A percentile compares a stretch with the other conserved stretches of the same genome.
Evolutionary conservation across 176 grass and related monocot species (phyloP).

Genomic region (barley (Hordeum vulgare)): DNA sequence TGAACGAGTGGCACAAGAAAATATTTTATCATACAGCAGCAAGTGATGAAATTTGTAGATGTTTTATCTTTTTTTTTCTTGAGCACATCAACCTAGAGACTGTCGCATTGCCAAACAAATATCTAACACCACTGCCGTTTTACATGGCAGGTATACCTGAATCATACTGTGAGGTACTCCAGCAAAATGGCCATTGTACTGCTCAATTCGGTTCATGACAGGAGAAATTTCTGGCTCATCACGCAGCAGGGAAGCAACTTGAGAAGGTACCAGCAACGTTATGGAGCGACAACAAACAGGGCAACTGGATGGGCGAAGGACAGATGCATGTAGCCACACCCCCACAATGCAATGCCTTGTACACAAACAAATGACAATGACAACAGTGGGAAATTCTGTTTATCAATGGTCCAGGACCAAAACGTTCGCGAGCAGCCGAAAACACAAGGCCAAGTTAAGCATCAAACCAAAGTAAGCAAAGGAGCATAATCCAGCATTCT

Average conservation of each 20-base stretch:
- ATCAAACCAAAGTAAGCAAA: background rate
- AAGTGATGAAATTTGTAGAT: too few relatives aligned
- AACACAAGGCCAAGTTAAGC: background rate
- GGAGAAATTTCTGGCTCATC: constrained; percentile 12
- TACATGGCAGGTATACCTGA: constrained; percentile 21
- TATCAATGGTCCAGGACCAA: background rate
- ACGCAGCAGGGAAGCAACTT: constrained; percentile 6
- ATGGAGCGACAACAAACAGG: constrained; percentile 13
- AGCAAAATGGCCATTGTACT: constrained; percentile 24
- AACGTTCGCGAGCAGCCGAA: background rate
- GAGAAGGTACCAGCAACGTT: constrained; percentile 39
- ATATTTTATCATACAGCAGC: too few relatives aligned
- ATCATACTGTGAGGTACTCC: constrained; percentile 11
- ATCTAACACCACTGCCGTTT: too few relatives aligned
- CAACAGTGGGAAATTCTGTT: background rate
- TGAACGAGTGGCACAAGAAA: too few relatives aligned
- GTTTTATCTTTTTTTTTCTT: too few relatives aligned
- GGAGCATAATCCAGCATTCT: background rate
- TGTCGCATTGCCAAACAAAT: too few relatives aligned
- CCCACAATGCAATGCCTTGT: constrained; percentile 34
- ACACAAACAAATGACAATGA: background rate
- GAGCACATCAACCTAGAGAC: too few relatives aligned
- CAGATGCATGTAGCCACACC: constrained; percentile 27
- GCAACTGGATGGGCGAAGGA: too few relatives aligned
- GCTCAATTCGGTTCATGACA: constrained; percentile 13